Evolutionary conservation across 495 filamentous ascomycete genomes (phyloP), one percentile per base, ranked within the genome.

Genomic region (Penicillium chermesinum): DNA sequence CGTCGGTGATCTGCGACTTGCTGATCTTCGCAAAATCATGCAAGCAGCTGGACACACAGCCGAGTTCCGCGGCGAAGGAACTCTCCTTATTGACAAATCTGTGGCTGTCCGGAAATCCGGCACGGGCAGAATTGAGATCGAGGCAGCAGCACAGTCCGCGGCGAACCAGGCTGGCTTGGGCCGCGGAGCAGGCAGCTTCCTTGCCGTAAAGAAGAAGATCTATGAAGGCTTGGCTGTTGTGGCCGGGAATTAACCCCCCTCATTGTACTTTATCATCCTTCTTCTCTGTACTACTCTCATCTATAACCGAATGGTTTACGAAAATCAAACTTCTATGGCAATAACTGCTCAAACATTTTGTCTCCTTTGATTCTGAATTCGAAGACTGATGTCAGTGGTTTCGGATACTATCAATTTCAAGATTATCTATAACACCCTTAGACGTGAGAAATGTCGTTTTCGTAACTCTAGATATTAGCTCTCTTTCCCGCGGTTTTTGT

Each of bases 61-160:
- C 2, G 93, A 96, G 66, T 97, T 97, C 64, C 77, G 87, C 22
- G 93, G 93, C 14, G 94, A 96, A 65, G 93, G 93, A 39, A 95
- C 87, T 2, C 70, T 97, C 55, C 70, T 99, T 17, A 83, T 99
- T 42, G 90, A 97, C 55, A 87, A 87, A 13, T 74, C 77, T 5
- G 89, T 97, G 5, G 86, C 88, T 6, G 91, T 99, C 34, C 75
- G 89, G 42, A 99, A 99, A 67, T 85, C 81, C 3, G 86, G 82
- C 0, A 87, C 87, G 3, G 94, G 91, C 0, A 78, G 79, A 59
- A 87, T 99, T 48, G 94, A 96, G 67, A 78, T 97, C 33, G 93
- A 96, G 63, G 88, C 87, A 34, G 80, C 86, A 13, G 43, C 69
- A 75, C 59, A 73, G 46, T 68, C 70, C 37, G 70, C 69, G 4